Base-by-base conservation (phyloP, 179 eudicot genomes). In the Gypsophila paniculata region DNA sequence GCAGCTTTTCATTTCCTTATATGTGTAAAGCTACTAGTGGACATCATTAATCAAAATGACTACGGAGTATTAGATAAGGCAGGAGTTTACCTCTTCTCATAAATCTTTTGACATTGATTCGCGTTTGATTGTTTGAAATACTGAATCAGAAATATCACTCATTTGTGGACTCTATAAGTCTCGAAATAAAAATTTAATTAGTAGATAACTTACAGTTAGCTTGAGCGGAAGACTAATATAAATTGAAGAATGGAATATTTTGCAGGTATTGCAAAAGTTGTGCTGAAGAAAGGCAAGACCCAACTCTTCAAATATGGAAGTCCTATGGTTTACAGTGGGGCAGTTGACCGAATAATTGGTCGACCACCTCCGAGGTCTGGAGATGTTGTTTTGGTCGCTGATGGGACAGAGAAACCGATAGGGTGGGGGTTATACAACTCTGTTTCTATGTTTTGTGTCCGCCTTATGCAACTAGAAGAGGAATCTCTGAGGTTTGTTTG, bases 351-450 rank as follows among this genome's bases (percentile, higher is more conserved):
- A 73, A 89, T 93, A 68, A 84, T 93, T 65, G 98, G 98, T 46
- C 84, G 89, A 68, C 98, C 98, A 66, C 95, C 91, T 22, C 98
- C 98, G 44, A 82, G 69, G 77, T 89, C 98, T n/a, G 98, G 98
- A 38, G 98, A 90, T 63, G 62, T 82, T 68, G 96, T 90, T 74
- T 88, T 90, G 51, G 92, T 93, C 7, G 95, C 98, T 60, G 96
- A 93, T 77, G 96, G 96, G 57, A 72, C 93, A 6, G 93, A 89
- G 75, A 90, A 82, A 61, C 89, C 98, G 5, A 87, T 93, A 54
- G 98, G 90, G 39, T 93, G 98, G 98, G 98, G 98, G 48, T 66
- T 93, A 38, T 93, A 89, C 73, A 93, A 93, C 80, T 89, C 98
- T 18, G 83, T 77, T 78, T 90, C 96, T 69, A 93, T 93, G 98